These are phyloP conservation scores for Asterella californica DNA, from an alignment of 225 moss, liverwort and hornwort species.

Conservation along the genomic window DNA sequence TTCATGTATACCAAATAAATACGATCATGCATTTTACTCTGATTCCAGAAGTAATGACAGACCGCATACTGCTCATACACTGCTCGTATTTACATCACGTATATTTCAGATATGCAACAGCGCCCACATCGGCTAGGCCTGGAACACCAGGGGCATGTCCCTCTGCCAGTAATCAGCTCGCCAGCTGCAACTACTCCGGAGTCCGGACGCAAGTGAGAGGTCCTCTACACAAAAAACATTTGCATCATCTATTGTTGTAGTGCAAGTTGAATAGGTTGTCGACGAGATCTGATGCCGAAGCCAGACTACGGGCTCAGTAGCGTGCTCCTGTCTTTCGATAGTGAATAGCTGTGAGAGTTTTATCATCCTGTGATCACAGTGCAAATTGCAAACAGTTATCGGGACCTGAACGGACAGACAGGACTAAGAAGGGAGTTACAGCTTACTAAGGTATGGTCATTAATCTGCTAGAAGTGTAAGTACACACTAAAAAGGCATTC, in stretches of 20 bases:
- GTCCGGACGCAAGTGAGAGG: not conserved
- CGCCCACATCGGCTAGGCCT: not conserved
- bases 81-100: constrained; percentile 1
- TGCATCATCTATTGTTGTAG: not conserved
- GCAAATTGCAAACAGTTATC: not conserved
- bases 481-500: not conserved
- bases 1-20: too few relatives aligned
- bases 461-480: too few relatives aligned
- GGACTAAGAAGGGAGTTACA: not conserved
- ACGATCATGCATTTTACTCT: too few relatives aligned
- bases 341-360: constrained; percentile 71
- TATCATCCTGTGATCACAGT: constrained; percentile 51
- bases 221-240: not conserved
- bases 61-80: constrained; percentile 2
- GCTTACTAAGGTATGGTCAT: not conserved
- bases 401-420: not conserved
- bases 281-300: too few relatives aligned
- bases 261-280: too few relatives aligned
- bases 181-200: not conserved
- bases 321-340: constrained; percentile 79
- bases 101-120: not conserved
- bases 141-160: not conserved
- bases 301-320: constrained; percentile 54
- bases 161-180: too few relatives aligned
- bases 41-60: too few relatives aligned